These are phyloP conservation scores for Taiozyma sp. DNA, from an alignment of 1,139 yeast genomes.

Conservation along the genomic window DNA sequence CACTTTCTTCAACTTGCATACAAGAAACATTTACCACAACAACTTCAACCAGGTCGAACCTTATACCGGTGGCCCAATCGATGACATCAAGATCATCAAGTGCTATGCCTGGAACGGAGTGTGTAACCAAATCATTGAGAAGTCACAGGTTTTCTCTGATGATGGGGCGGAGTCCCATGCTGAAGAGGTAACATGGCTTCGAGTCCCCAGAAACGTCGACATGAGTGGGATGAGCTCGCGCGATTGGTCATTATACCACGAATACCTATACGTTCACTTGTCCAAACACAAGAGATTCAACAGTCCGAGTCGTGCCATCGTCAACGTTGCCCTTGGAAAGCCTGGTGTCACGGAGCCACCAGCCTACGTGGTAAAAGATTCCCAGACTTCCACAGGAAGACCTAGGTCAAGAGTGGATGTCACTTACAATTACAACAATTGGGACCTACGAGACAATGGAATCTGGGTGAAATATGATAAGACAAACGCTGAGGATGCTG, in stretches of 20 bases:
- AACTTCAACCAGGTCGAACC: conserved; percentile 8
- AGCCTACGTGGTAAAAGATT: conserved; percentile 17
- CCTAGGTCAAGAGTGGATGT: conserved; percentile 19
- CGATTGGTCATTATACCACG: conserved; percentile 13
- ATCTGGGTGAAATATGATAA: conserved; percentile 32
- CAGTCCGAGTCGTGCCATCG: conserved; percentile 13
- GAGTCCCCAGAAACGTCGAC: conserved; percentile 13
- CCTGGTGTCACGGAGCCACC: conserved; percentile 16
- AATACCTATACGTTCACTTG: conserved; percentile 18
- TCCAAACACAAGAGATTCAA: conserved; percentile 5
- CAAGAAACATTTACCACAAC: conserved; percentile 16
- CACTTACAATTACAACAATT: conserved; percentile 14
- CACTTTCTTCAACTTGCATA: conserved; percentile 16
- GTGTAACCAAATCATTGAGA: conserved; percentile 20
- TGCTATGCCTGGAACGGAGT: conserved; percentile 20
- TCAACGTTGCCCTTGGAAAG: conserved; percentile 19
- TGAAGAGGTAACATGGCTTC: conserved; percentile 14
- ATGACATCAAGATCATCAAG: conserved; percentile 17
- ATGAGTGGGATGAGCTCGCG: conserved; percentile 8
- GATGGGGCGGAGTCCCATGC: background rate
- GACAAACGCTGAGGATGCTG: conserved; percentile 20
- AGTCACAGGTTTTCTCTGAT: background rate
- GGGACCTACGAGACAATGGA: conserved; percentile 25
- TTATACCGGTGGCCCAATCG: conserved; percentile 19
- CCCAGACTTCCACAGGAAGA: conserved; percentile 10